Conservation (phyloP, 129 eudicot species). For the Daucus carota region DH1_v3.0 NC_030381.2:5815501-5816000, state of each 20-base stretch:
- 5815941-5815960: neutral
- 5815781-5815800: conserved; percentile 5
- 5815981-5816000: neutral
- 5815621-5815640: conserved; percentile 21
- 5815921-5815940: neutral
- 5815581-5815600: conserved; percentile 51
- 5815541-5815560: conserved; percentile 20
- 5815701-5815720: conserved; percentile 16
- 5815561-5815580: conserved; percentile 64
- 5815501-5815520: neutral
- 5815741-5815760: neutral
- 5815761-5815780: conserved; percentile 7
- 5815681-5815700: conserved; percentile 1
- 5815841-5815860: conserved; percentile 4
- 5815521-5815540: neutral
- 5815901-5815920: neutral
- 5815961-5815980: neutral
- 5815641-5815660: conserved; percentile 4
- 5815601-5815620: conserved; percentile 50
- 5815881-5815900: neutral
- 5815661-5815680: conserved; percentile 26
- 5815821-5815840: conserved; percentile 20
- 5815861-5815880: neutral
- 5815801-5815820: neutral
- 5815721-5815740: neutral